Base-by-base conservation (phyloP, 1,139 yeast species). In the Suhomyces atakaporum region DNA sequence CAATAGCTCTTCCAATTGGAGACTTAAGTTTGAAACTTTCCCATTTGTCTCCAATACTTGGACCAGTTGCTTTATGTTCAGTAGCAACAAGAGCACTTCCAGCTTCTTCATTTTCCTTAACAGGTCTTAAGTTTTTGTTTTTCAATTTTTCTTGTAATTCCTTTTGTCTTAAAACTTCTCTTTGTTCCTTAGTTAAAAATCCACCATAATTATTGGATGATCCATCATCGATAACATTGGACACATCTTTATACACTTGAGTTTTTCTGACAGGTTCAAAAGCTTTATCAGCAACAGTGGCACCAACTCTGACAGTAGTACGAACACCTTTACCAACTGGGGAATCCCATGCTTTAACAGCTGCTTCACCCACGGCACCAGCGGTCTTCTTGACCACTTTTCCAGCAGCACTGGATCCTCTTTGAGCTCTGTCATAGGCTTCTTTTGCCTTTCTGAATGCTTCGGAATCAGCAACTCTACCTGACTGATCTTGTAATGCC, bases 401-500 rank as follows among this genome's bases (percentile, higher is more conserved):
- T 3, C 95, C 90, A 7, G 96, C 87, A 27, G 89, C 89, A 28
- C 90, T 78, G 12, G 84, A 73, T 9, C 88, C 85, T 54, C 78
- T 78, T 56, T 83, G 94, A 3, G 97, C 97, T 46, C 73, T 76
- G 40, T 85, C 88, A 52, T 84, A 88, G 0, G 98, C 98, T 47
- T 89, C 97, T 55, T 86, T 84, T 31, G 98, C 98, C 54, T 76
- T 81, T 60, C 84, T 87, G 68, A 87, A 90, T 2, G 97, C 95
- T 40, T 90, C 97, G 32, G 94, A 83, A 50, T 92, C 98, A 21
- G 96, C 89, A 60, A 94, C 78, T 54, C 90, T 80, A 25, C 97
- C 98, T 3, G 97, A 88, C 50, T 95, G 97, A 63, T 92, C 97
- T 60, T 89, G 96, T 41, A 94, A 75, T 10, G 96, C 96, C 63